A percentile compares a stretch with the other conserved stretches of the same genome.
phyloP scores from a whole-genome alignment of 257 asterid species.

The Solanum chiquidenum region DNA sequence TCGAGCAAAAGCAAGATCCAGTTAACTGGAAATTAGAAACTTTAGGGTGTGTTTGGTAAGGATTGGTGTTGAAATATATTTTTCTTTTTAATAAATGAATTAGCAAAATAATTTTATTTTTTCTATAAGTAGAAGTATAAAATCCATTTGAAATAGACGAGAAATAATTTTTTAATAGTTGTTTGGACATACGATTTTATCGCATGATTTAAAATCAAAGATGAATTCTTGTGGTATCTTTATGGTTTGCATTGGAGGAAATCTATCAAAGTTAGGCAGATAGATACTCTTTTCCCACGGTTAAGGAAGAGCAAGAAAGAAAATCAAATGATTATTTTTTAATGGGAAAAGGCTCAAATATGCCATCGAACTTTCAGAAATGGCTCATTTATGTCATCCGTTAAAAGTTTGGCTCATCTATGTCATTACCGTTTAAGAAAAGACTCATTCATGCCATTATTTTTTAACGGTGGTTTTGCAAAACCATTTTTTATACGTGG shows the following conservation, averaged over 20 bases:
- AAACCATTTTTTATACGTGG: too few relatives aligned
- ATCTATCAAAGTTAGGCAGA: not conserved
- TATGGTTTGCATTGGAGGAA: not conserved
- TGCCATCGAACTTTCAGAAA: too few relatives aligned
- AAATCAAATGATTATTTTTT: too few relatives aligned
- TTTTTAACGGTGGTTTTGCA: too few relatives aligned
- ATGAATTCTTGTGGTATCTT: not conserved
- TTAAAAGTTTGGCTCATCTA: too few relatives aligned
- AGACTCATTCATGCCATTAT: too few relatives aligned
- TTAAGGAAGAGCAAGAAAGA: not conserved
- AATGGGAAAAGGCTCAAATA: too few relatives aligned
- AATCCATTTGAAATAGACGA: not conserved
- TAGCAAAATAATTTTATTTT: not conserved
- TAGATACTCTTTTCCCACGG: not conserved
- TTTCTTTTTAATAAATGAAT: not conserved
- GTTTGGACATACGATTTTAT: not conserved
- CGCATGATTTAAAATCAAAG: too few relatives aligned
- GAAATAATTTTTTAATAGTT: too few relatives aligned
- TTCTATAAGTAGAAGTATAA: not conserved
- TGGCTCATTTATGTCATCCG: too few relatives aligned
- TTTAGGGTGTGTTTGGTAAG: not conserved
- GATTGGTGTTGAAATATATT: not conserved
- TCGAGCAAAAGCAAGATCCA: not conserved
- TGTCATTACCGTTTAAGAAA: too few relatives aligned
- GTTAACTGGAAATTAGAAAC: not conserved